phyloP scores from a whole-genome alignment of 805 yeast species.

The Saccharomycodes ludwigii region DNA sequence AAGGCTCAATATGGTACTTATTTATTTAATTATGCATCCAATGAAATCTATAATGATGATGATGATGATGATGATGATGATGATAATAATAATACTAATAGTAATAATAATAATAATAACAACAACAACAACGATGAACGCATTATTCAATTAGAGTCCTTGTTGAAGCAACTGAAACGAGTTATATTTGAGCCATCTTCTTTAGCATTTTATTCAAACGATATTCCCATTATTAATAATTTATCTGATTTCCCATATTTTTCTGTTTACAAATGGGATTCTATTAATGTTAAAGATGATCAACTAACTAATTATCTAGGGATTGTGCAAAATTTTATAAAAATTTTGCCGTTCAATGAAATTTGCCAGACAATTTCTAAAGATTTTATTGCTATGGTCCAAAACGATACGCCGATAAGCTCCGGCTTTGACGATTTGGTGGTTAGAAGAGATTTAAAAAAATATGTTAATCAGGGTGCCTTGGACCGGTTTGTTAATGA shows the following conservation, averaged over 20 bases:
- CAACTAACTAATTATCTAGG: conserved; percentile 21
- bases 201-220: conserved; percentile 28
- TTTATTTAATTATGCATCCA: conserved; percentile 37
- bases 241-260: conserved; percentile 25
- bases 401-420: conserved; percentile 20
- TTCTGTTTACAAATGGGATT: conserved; percentile 17
- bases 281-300: conserved; percentile 15
- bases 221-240: conserved; percentile 17
- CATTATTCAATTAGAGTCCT: conserved; percentile 54
- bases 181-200: conserved; percentile 49
- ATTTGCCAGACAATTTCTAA: conserved; percentile 23
- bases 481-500: conserved; percentile 28
- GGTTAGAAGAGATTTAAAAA: conserved; percentile 30
- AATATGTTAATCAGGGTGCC: conserved; percentile 28
- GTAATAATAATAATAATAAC: too few relatives aligned
- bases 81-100: conserved; percentile 51
- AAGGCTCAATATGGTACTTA: conserved; percentile 41
- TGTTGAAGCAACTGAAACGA: conserved; percentile 60
- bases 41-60: conserved; percentile 17
- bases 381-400: conserved; percentile 27
- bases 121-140: too few relatives aligned
- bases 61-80: conserved; percentile 21
- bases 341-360: conserved; percentile 26
- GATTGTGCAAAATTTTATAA: conserved; percentile 29
- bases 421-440: conserved; percentile 25